Conservation (phyloP, 2,329 filamentous ascomycete genomes). For the Rugonectria rugulosa region DNA sequence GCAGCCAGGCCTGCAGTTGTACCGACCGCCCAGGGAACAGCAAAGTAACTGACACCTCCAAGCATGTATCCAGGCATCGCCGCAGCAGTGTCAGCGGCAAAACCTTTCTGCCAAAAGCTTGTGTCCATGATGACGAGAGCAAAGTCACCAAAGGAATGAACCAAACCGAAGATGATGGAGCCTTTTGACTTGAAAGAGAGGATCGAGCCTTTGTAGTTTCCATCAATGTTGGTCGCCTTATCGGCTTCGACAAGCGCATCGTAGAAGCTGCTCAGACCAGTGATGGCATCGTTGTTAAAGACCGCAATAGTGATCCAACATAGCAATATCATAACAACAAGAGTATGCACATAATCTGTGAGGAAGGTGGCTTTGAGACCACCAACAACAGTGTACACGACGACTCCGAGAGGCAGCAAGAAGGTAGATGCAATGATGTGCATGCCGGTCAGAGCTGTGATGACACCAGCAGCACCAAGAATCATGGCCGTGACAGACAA, state of each 20-base stretch:
- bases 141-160: slow-evolving; percentile 70
- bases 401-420: slow-evolving; percentile 37
- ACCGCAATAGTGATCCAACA: slow-evolving; percentile 78
- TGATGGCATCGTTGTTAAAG: slow-evolving; percentile 71
- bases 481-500: slow-evolving; percentile 17
- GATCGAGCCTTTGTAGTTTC: slow-evolving; percentile 80
- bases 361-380: slow-evolving; percentile 84
- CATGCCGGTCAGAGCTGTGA: slow-evolving; percentile 18
- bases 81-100: slow-evolving; percentile 80
- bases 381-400: slow-evolving; percentile 74
- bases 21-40: slow-evolving; percentile 83
- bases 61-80: slow-evolving; percentile 86
- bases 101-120: slow-evolving; percentile 88
- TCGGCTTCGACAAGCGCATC: slow-evolving; percentile 75
- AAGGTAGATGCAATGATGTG: slow-evolving; percentile 19
- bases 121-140: slow-evolving; percentile 82
- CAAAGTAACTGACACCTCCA: slow-evolving; percentile 75
- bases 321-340: slow-evolving; percentile 80
- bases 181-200: slow-evolving; percentile 81
- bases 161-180: slow-evolving; percentile 60
- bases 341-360: slow-evolving; percentile 81
- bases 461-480: slow-evolving; percentile 17
- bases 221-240: slow-evolving; percentile 71
- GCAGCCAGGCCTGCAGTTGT: slow-evolving; percentile 84
- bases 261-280: slow-evolving; percentile 76